These are phyloP conservation scores for Ramularia collo-cygni DNA, from an alignment of 2,329 filamentous ascomycete genomes.

Conservation along the genomic window DNA sequence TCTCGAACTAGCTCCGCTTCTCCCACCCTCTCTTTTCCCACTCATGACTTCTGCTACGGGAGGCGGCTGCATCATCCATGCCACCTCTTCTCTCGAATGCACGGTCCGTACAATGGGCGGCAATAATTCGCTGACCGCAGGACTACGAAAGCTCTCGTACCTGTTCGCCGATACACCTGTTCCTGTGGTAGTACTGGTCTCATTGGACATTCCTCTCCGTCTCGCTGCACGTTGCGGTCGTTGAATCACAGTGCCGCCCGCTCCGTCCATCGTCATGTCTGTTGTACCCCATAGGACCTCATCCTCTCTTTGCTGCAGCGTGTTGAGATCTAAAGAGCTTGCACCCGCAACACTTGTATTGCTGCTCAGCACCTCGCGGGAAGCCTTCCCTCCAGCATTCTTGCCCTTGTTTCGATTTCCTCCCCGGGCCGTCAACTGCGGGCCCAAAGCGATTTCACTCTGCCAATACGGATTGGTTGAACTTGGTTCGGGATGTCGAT, in stretches of 20 bases:
- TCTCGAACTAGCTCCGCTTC: too few relatives aligned
- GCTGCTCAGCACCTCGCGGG: constrained; percentile 28
- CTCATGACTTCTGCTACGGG: constrained; percentile 88
- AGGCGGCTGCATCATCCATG: constrained; percentile 90
- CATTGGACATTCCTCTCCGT: neutral
- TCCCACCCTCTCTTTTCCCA: constrained; percentile 58
- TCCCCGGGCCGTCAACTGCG: constrained; percentile 34
- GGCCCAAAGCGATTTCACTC: constrained; percentile 77
- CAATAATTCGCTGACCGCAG: constrained; percentile 65
- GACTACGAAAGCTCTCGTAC: constrained; percentile 27
- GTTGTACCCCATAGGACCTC: constrained; percentile 70
- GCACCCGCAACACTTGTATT: constrained; percentile 37
- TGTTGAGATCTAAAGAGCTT: constrained; percentile 28
- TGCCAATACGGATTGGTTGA: constrained; percentile 84
- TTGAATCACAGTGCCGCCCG: constrained; percentile 3
- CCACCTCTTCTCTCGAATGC: constrained; percentile 51
- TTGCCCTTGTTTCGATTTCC: too few relatives aligned
- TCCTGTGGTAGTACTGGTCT: too few relatives aligned
- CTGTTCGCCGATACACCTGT: constrained; percentile 27
- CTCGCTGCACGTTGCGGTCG: constrained; percentile 30
- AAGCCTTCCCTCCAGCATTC: too few relatives aligned
- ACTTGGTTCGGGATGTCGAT: constrained; percentile 75
- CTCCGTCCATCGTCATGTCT: too few relatives aligned
- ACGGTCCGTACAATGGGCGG: constrained; percentile 41
- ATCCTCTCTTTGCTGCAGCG: constrained; percentile 74